Evolutionary conservation across 768 basidiomycete genomes (phyloP), one percentile per base, ranked within the genome.

Genomic region (Hypholoma sublateritium): DNA sequence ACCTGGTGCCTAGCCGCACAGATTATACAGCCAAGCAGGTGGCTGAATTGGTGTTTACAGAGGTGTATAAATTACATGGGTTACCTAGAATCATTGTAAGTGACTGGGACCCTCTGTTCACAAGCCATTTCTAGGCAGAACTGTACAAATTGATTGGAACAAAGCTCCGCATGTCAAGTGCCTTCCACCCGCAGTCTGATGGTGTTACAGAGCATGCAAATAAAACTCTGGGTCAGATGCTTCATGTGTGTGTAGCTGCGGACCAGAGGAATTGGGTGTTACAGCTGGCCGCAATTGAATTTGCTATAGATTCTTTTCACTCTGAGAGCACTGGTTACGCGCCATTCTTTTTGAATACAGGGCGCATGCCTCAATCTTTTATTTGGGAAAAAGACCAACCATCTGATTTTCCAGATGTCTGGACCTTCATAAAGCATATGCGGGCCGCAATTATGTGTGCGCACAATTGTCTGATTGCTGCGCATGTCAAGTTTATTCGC

Each of bases 161-260:
- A n/a, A 36, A 46, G n/a, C 21, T 59, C 4, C 17, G 42, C 9
- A 55, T 55, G 49, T 59, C 59, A 13, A 56, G 42, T 22, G 60
- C 57, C 12, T 61, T 54, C 32, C 60, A 61, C 42, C 60, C 60
- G 3, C 39, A 58, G 32, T 36, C 60, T 1, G 59, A 59, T 39
- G 54, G 59, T 14, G 35, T 44, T n/a, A n/a, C n/a, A n/a, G n/a
- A n/a, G n/a, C n/a, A n/a, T n/a, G n/a, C n/a, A n/a, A n/a, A n/a
- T n/a, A 8, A 58, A 16, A 54, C 44, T 3, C 14, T 58, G 6
- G 39, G 24, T n/a, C 52, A 56, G 24, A 56, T 51, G 55, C 11
- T 60, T 22, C 19, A 55, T 2, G 43, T 44, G 3, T 52, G 50
- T 34, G 36, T 56, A 6, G 24, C 37, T 34, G 5, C 22, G 13